A percentile compares a stretch with the other conserved stretches of the same genome.
phyloP scores from a whole-genome alignment of 2,329 filamentous ascomycete species.

The Zalaria sp. region DNA sequence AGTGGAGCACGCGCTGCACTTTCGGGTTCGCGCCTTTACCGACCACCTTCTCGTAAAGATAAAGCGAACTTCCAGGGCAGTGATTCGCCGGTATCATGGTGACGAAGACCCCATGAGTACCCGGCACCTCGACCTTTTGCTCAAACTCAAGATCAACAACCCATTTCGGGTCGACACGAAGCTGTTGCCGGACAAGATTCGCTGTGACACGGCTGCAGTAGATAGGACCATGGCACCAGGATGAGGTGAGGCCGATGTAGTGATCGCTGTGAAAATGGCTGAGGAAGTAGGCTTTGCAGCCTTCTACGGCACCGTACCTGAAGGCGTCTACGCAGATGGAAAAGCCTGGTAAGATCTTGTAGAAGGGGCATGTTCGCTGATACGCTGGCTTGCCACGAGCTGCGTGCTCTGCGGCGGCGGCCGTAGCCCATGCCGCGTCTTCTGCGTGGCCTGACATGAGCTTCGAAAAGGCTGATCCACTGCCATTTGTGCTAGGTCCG shows the following conservation, averaged over 20 bases:
- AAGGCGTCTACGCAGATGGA: constrained; percentile 93
- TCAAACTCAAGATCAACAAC: constrained; percentile 81
- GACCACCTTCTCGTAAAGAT: constrained; percentile 72
- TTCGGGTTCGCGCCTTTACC: constrained; percentile 45
- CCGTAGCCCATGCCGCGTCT: constrained; percentile 76
- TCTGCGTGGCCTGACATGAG: constrained; percentile 89
- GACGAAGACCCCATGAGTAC: constrained; percentile 68
- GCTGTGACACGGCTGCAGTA: constrained; percentile 91
- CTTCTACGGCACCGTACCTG: constrained; percentile 82
- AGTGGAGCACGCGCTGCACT: constrained; percentile 74
- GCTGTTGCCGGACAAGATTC: constrained; percentile 74
- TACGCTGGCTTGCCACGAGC: constrained; percentile 77
- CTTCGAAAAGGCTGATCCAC: constrained; percentile 69
- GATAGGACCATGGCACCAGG: constrained; percentile 86
- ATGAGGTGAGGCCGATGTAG: constrained; percentile 78
- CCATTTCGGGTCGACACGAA: constrained; percentile 75
- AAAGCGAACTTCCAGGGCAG: constrained; percentile 87
- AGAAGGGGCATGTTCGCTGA: constrained; percentile 87
- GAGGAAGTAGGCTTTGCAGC: constrained; percentile 87
- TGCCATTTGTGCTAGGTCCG: constrained; percentile 18
- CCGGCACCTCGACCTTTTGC: constrained; percentile 60
- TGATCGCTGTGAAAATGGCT: constrained; percentile 98
- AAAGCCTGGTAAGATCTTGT: constrained; percentile 92
- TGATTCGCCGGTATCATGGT: constrained; percentile 97
- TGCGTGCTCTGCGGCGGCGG: constrained; percentile 64